Evolutionary conservation across 1,284 basidiomycete species (phyloP).

Genomic region (Chalciporus sp.): DNA sequence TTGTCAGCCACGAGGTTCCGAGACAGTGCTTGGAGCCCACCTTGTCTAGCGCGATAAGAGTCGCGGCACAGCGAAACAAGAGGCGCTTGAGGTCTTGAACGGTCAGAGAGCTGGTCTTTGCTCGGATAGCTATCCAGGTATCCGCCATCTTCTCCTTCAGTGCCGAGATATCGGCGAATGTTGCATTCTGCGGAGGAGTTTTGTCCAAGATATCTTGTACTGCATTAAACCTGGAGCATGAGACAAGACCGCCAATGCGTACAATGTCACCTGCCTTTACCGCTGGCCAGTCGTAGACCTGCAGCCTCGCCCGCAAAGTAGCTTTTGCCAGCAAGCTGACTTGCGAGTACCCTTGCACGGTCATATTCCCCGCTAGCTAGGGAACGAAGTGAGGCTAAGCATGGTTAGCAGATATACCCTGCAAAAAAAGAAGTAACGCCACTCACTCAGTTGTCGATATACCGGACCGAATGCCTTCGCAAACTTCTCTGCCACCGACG

Average conservation of each 20-base stretch:
- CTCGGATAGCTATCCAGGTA: conserved; percentile 68
- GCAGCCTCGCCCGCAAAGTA: conserved; percentile 87
- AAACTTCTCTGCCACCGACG: conserved; percentile 85
- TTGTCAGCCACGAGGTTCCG: conserved; percentile 1
- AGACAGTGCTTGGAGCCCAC: conserved; percentile 41
- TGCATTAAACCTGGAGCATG: conserved; percentile 24
- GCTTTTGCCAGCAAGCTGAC: conserved; percentile 83
- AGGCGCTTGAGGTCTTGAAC: conserved; percentile 84
- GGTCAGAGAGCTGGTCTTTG: conserved; percentile 71
- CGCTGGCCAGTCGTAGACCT: conserved; percentile 70
- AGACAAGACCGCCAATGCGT: not conserved
- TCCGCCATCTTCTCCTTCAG: conserved; percentile 73
- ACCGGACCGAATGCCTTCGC: conserved; percentile 79
- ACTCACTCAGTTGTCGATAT: conserved; percentile 76
- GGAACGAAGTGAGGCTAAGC: conserved; percentile 56
- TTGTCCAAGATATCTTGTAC: conserved; percentile 62
- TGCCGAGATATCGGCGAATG: conserved; percentile 59
- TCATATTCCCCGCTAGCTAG: conserved; percentile 69
- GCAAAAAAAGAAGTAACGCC: not conserved
- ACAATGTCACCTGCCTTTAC: conserved; percentile 43
- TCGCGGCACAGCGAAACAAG: conserved; percentile 86
- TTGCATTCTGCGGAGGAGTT: conserved; percentile 58
- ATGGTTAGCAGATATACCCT: not conserved
- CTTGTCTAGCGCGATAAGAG: conserved; percentile 69
- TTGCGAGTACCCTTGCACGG: conserved; percentile 74